phyloP scores from a whole-genome alignment of 2,329 filamentous ascomycete genomes.

The Hymenoscyphus infarciens region DNA sequence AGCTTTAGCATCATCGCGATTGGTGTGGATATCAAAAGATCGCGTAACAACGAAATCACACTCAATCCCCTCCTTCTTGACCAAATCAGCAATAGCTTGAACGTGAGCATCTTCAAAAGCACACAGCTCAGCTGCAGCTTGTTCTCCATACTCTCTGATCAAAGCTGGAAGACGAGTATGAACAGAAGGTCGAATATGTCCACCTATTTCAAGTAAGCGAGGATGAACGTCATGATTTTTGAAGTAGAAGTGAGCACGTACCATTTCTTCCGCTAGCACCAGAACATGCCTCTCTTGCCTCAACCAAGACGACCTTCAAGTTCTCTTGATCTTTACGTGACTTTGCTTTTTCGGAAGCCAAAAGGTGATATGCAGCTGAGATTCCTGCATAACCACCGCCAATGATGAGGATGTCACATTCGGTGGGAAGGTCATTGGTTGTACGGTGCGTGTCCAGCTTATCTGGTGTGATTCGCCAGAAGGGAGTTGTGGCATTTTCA shows the following conservation, averaged over 20 bases:
- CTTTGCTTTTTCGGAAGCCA: conserved; percentile 11
- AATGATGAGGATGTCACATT: conserved; percentile 30
- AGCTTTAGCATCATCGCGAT: conserved; percentile 30
- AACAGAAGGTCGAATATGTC: conserved; percentile 42
- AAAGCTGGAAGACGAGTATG: conserved; percentile 38
- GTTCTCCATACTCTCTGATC: conserved; percentile 34
- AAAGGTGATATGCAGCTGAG: conserved; percentile 20
- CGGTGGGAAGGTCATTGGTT: conserved; percentile 18
- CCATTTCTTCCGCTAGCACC: conserved; percentile 44
- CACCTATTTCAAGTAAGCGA: conserved; percentile 31
- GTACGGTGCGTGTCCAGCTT: conserved; percentile 21
- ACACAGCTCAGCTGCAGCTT: conserved; percentile 39
- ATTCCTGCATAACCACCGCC: conserved; percentile 27
- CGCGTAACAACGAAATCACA: conserved; percentile 41
- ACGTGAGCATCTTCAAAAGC: conserved; percentile 41
- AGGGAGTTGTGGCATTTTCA: conserved; percentile 15
- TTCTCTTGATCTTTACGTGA: neutral
- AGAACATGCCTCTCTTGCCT: conserved; percentile 39
- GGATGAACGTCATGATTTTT: neutral
- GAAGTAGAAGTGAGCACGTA: neutral
- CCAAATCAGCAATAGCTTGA: conserved; percentile 38
- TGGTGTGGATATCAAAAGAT: conserved; percentile 37
- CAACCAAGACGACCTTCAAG: conserved; percentile 37
- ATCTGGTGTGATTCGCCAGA: conserved; percentile 23
- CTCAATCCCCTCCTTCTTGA: conserved; percentile 41